Percentiles rank a stretch among this genome's conserved stretches.
phyloP scores from a whole-genome alignment of 495 filamentous ascomycete genomes.

The Tuber magnatum region DNA sequence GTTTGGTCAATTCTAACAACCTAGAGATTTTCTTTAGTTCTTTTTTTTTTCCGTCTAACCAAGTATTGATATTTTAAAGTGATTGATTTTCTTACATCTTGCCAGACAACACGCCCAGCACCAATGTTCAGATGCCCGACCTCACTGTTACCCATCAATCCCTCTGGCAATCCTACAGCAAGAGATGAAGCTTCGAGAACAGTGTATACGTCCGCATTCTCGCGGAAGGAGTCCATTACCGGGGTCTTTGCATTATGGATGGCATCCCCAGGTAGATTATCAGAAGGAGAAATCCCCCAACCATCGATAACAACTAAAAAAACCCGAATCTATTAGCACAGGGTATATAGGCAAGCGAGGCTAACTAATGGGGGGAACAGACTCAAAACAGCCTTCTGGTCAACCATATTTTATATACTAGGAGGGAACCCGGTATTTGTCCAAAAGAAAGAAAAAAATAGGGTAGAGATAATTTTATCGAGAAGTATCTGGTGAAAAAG shows the following conservation, averaged over 20 bases:
- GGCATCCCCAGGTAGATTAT: constrained; percentile 81
- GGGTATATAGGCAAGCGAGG: constrained; percentile 7
- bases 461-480: constrained; percentile 37
- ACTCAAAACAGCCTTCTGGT: constrained; percentile 92
- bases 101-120: constrained; percentile 95
- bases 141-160: constrained; percentile 97
- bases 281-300: constrained; percentile 79
- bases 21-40: constrained; percentile 16
- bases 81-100: constrained; percentile 56
- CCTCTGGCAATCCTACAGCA: constrained; percentile 90
- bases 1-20: constrained; percentile 91
- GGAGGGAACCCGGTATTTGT: constrained; percentile 34
- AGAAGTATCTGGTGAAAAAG: constrained; percentile 10
- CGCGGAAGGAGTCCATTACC: constrained; percentile 76
- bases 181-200: constrained; percentile 92
- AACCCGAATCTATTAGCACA: constrained; percentile 11
- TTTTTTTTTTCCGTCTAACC: neutral
- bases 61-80: neutral
- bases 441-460: constrained; percentile 30
- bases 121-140: constrained; percentile 98
- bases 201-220: constrained; percentile 68
- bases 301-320: constrained; percentile 87
- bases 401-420: constrained; percentile 51
- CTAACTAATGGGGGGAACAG: constrained; percentile 44
- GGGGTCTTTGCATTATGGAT: constrained; percentile 88